Percentiles rank a stretch among this genome's conserved stretches.
phyloP scores from a whole-genome alignment of 2,329 filamentous ascomycete genomes.

The Scolecobasidium constrictum region DNA sequence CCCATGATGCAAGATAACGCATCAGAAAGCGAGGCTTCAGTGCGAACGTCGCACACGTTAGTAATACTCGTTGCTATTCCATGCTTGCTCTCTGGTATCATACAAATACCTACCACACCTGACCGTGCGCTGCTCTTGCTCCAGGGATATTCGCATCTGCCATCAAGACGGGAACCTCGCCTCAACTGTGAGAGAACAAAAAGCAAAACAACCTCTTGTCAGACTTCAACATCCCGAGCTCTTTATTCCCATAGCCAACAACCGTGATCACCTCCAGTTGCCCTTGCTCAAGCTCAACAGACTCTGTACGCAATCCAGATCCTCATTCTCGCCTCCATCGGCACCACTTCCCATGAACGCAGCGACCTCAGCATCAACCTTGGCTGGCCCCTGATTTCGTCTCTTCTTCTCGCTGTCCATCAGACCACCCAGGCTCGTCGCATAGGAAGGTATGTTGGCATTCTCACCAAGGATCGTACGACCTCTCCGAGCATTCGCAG shows the following conservation, averaged over 20 bases:
- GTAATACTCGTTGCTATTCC: no score
- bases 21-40: no score
- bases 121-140: no score
- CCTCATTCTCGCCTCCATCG: constrained; percentile 48
- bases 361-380: constrained; percentile 53
- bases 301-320: constrained; percentile 84
- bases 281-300: constrained; percentile 81
- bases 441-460: constrained; percentile 27
- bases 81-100: no score
- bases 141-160: no score
- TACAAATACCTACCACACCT: no score
- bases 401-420: constrained; percentile 17
- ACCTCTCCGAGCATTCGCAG: background rate
- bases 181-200: no score
- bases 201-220: background rate
- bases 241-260: background rate
- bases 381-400: constrained; percentile 17
- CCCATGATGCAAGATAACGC: no score
- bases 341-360: constrained; percentile 58
- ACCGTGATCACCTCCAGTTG: constrained; percentile 51
- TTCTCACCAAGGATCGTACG: constrained; percentile 39
- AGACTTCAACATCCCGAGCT: background rate
- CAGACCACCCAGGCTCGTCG: constrained; percentile 24
- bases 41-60: no score
- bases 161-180: no score